Evolutionary conservation across 345 rosid genomes (phyloP).

Genomic region (Pistacia atlantica): DNA sequence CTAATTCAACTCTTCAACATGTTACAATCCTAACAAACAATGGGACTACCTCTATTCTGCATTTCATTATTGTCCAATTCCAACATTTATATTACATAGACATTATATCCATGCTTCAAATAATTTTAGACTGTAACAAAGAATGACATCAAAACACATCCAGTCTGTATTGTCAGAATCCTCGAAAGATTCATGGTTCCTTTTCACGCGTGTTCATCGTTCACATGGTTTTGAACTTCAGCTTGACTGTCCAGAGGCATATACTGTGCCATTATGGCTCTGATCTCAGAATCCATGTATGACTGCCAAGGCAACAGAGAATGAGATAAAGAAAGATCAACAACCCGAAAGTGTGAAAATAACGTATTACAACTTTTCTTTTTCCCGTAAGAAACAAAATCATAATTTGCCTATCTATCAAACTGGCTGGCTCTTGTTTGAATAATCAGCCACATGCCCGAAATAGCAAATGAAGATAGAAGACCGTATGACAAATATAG

Average conservation of each 20-base stretch:
- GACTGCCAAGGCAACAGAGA: conserved; percentile 47
- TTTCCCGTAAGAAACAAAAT: background rate
- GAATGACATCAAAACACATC: conserved; percentile 6
- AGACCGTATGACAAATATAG: background rate
- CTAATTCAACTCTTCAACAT: background rate
- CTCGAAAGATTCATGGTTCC: background rate
- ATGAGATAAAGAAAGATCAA: conserved; percentile 4
- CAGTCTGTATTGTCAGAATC: conserved; percentile 8
- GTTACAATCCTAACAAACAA: conserved; percentile 16
- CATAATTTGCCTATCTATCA: background rate
- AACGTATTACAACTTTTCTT: background rate
- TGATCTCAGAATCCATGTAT: conserved; percentile 97
- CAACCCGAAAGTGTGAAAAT: background rate
- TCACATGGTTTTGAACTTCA: conserved; percentile 64
- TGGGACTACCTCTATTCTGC: conserved; percentile 26
- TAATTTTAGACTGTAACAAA: conserved; percentile 4
- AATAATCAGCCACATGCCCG: background rate
- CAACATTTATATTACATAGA: conserved; percentile 19
- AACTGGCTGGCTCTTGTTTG: background rate
- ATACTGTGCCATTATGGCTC: conserved; percentile 98
- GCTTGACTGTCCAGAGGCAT: conserved; percentile 94
- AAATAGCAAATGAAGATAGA: background rate
- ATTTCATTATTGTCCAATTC: conserved; percentile 27
- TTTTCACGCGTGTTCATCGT: conserved; percentile 56
- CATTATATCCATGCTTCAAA: conserved; percentile 19